These are phyloP conservation scores for Geranomyces variabilis DNA, from an alignment of 192 early-diverging fungal genomes.

Conservation along the genomic window DNA sequence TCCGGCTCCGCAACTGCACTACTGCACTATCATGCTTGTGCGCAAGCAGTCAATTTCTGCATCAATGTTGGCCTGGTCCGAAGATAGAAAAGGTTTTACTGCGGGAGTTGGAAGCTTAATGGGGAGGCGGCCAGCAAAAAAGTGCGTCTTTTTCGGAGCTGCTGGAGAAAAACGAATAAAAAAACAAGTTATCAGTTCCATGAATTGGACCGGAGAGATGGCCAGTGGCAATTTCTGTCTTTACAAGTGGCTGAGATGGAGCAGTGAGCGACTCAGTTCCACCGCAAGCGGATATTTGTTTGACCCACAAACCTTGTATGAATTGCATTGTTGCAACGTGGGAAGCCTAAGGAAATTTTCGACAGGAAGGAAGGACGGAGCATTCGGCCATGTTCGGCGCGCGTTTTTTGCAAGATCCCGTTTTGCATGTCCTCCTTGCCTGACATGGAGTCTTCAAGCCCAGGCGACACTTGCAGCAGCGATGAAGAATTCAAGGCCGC, in stretches of 20 bases:
- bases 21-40: slow-evolving; percentile 20
- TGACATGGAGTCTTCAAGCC: too few relatives aligned
- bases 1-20: slow-evolving; percentile 37
- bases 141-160: slow-evolving; percentile 26
- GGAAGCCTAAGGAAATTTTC: too few relatives aligned
- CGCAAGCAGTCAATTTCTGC: slow-evolving; percentile 37
- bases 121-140: slow-evolving; percentile 40
- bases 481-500: too few relatives aligned
- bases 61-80: slow-evolving; percentile 40
- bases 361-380: too few relatives aligned
- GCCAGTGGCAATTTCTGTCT: too few relatives aligned
- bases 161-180: not conserved
- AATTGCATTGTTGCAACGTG: too few relatives aligned
- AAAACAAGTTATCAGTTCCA: not conserved
- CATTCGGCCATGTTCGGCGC: too few relatives aligned
- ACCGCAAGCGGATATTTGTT: too few relatives aligned
- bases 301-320: too few relatives aligned
- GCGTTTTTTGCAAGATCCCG: too few relatives aligned
- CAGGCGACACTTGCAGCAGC: too few relatives aligned
- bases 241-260: slow-evolving; percentile 18
- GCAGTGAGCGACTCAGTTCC: slow-evolving; percentile 35
- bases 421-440: too few relatives aligned
- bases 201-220: not conserved
- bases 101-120: slow-evolving; percentile 36
- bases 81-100: slow-evolving; percentile 26